phyloP scores from a whole-genome alignment of 768 basidiomycete genomes.

The Psilocybe sp. region DNA sequence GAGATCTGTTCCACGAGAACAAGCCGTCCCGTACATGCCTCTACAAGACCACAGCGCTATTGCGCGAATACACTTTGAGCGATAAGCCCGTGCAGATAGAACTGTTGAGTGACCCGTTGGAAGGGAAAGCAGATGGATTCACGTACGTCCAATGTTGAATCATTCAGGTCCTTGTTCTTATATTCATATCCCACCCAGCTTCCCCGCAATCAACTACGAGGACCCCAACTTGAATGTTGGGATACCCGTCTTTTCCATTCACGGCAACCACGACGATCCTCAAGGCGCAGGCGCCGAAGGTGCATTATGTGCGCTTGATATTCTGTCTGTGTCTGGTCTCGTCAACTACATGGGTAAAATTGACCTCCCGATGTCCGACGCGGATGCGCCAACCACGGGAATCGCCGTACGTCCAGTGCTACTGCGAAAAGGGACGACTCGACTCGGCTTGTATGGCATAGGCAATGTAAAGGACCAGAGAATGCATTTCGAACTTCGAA shows the following conservation, averaged over 20 bases:
- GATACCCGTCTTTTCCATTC: constrained; percentile 98
- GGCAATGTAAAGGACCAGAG: constrained; percentile 96
- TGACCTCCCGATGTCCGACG: constrained; percentile 73
- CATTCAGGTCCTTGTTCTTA: not conserved
- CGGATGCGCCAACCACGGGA: constrained; percentile 63
- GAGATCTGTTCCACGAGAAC: constrained; percentile 98
- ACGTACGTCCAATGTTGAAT: constrained; percentile 50
- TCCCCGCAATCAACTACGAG: constrained; percentile 96
- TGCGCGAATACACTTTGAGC: constrained; percentile 88
- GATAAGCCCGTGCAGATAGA: constrained; percentile 90
- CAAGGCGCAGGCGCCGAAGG: constrained; percentile 95
- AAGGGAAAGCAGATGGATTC: constrained; percentile 83
- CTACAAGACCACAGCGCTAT: constrained; percentile 83
- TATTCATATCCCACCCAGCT: constrained; percentile 45
- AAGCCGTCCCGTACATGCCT: constrained; percentile 88
- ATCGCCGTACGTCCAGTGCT: constrained; percentile 90
- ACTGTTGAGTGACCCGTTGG: constrained; percentile 87
- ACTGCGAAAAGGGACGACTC: constrained; percentile 81
- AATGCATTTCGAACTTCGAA: constrained; percentile 94
- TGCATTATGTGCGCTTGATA: constrained; percentile 91
- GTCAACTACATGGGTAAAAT: constrained; percentile 98
- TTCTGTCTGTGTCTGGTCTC: constrained; percentile 90
- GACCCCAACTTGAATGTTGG: constrained; percentile 93
- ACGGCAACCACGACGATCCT: constrained; percentile 99
- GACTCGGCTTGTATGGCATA: constrained; percentile 90